Evolutionary conservation across 192 early-diverging fungal species (phyloP), one percentile per base, ranked within the genome.

Genomic region (Ambispora gerdemannii): DNA sequence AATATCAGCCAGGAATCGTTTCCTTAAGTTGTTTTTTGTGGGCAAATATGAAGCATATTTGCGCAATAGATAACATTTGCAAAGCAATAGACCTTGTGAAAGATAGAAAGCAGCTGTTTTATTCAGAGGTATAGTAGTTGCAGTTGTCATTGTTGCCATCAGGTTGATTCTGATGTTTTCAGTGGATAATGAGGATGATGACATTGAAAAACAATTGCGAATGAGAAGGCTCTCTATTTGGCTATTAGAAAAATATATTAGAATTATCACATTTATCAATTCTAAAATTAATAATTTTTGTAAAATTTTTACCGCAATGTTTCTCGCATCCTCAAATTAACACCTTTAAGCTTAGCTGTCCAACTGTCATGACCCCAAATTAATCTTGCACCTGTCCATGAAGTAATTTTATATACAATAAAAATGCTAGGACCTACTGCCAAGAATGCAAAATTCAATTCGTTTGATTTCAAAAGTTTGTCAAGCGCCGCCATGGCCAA

Each of bases 371-470:
- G 75, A 63, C 70, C 76, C 72, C 75, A 79, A 35, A 61, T 72
- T 15, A 22, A 65, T 56, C 74, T 75, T 24, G n/a, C n/a, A n/a
- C 81, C 47, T 80, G 81, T 19, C 67, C 67, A 69, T 4, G 58
- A 56, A 1, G 71, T 78, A 28, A 81, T 73, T 11, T 78, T 76
- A 76, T 84, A 89, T 0, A 85, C 72, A 3, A 89, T 66, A 50
- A 88, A 32, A 4, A 92, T 78, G 38, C 91, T 85, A 3, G 93
- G 93, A 2, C 91, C 82, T 0, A 92, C 83, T 1, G 90, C 92
- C 60, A 97, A 73, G 62, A 97, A 88, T 10, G 92, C 87, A 85
- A 97, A 97, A 66, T 97, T 97, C 65, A 97, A 87, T 73, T 97
- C 95, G 76, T 97, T 97, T 0, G 95, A 88, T 66, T 89, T 89